phyloP scores from a whole-genome alignment of 2,329 filamentous ascomycete species.

The Coleophoma cylindrospora region DNA sequence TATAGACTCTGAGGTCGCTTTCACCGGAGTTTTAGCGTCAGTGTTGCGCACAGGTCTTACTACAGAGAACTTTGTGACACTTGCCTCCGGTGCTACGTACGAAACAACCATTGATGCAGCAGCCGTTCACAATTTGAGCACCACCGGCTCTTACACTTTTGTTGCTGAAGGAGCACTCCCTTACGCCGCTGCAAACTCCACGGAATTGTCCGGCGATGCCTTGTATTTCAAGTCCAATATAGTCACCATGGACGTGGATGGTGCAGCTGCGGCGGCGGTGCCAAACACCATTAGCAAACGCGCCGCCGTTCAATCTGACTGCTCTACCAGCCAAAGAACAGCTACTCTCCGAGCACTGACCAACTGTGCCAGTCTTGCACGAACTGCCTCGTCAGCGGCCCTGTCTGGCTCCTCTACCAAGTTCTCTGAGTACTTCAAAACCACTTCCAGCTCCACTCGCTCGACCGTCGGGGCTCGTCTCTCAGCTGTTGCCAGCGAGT shows the following conservation, averaged over 20 bases:
- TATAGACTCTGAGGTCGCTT: constrained; percentile 28
- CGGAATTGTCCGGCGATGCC: constrained; percentile 44
- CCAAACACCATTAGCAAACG: constrained; percentile 38
- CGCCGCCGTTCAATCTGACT: constrained; percentile 45
- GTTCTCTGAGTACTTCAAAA: constrained; percentile 61
- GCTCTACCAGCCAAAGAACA: constrained; percentile 40
- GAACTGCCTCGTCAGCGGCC: constrained; percentile 45
- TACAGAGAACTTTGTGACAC: constrained; percentile 31
- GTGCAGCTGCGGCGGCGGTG: constrained; percentile 43
- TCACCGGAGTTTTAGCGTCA: constrained; percentile 36
- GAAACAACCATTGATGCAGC: constrained; percentile 38
- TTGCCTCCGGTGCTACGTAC: constrained; percentile 35
- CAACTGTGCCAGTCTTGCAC: constrained; percentile 49
- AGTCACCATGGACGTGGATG: constrained; percentile 52
- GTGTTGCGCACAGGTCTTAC: constrained; percentile 29
- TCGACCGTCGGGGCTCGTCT: constrained; percentile 46
- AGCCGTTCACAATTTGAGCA: constrained; percentile 32
- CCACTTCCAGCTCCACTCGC: constrained; percentile 38
- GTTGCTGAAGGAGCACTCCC: constrained; percentile 51
- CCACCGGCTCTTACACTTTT: constrained; percentile 51
- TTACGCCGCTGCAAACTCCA: constrained; percentile 45
- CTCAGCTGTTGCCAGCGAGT: constrained; percentile 48
- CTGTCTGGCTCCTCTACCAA: constrained; percentile 42
- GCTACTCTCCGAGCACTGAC: constrained; percentile 44
- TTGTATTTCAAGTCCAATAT: constrained; percentile 55